Base-by-base conservation (phyloP, 495 filamentous ascomycete genomes). In the Cercophora scortea region DNA sequence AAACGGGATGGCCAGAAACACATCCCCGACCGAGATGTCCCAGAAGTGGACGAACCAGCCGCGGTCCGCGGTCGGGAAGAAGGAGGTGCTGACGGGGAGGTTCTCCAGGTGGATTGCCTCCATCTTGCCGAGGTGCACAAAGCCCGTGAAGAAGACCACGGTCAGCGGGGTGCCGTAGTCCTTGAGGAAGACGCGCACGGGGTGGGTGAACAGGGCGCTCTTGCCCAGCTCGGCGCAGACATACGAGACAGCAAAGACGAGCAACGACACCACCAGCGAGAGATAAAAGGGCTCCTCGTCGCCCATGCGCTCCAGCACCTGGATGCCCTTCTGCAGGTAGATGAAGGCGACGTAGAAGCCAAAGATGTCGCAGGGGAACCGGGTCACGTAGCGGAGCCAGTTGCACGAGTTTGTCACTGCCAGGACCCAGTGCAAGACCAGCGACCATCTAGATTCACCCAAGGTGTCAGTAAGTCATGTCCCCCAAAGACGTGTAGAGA, bases 1-100 rank as follows among this genome's bases (percentile, higher is more conserved):
- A 66, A 96, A 93, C 0, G 92, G 92, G 18, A 96, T 82, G 8
- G 92, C 91, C 45, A 95, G 68, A 62, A 95, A 96, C 11, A 96
- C 77, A 60, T 91, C 82, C 0, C 74, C 78, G 18, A 87, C 79
- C 19, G 71, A 68, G 43, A 95, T 79, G 55, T 92, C 79, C 92
- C 92, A 96, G 66, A 97, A 95, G 56, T 81, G 71, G 8, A 97
- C 79, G 48, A 96, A 77, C 92, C 92, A 97, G 8, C 75, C 72
- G 7, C 91, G 78, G 57, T 89, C 82, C 1, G 70, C 17, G 0
- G 92, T 95, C 2, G 92, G 91, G 56, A 82, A 85, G 74, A 96
- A 97, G 0, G 91, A 82, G 49, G 77, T 82, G 56, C 80, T 82
- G 4, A 82, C 88, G 1, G 87, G 88, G 42, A 93, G 65, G 8